These are phyloP conservation scores for Forsythia suspensa DNA, from an alignment of 257 asterid genomes.

Conservation along the genomic window DNA sequence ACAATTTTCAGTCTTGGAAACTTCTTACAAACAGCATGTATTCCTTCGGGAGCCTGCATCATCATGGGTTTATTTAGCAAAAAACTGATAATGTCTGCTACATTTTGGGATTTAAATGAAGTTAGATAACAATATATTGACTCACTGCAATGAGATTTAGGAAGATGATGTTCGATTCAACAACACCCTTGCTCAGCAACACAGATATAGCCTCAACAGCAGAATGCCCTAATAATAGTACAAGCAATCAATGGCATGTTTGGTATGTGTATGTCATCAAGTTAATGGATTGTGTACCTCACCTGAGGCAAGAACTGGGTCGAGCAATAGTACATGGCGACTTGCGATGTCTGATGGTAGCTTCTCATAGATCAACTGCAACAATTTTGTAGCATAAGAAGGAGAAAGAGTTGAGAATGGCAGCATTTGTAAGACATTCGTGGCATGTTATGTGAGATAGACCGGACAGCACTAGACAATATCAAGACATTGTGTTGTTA, in stretches of 20 bases:
- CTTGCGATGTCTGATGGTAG: conserved; percentile 85
- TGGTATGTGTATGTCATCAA: neutral
- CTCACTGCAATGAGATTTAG: conserved; percentile 88
- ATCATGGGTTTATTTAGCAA: neutral
- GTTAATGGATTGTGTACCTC: neutral
- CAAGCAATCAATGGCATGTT: neutral
- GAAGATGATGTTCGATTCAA: conserved; percentile 86
- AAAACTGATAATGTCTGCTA: neutral
- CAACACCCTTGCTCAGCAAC: conserved; percentile 80
- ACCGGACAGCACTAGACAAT: neutral
- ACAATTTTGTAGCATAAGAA: conserved; percentile 19
- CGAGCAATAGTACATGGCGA: conserved; percentile 86
- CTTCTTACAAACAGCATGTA: conserved; percentile 66
- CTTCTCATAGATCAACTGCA: conserved; percentile 91
- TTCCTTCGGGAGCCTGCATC: conserved; percentile 93
- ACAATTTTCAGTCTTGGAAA: conserved; percentile 78
- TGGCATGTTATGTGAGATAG: neutral
- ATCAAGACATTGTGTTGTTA: neutral
- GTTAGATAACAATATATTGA: neutral
- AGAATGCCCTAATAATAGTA: conserved; percentile 58
- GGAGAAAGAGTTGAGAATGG: neutral
- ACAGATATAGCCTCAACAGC: conserved; percentile 82
- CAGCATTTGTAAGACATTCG: neutral
- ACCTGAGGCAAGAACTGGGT: conserved; percentile 98
- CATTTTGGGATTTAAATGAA: neutral